Percentiles rank a stretch among this genome's conserved stretches.
These are phyloP conservation scores for Nemania serpens DNA, from an alignment of 2,329 filamentous ascomycete species.

Conservation along the genomic window DNA sequence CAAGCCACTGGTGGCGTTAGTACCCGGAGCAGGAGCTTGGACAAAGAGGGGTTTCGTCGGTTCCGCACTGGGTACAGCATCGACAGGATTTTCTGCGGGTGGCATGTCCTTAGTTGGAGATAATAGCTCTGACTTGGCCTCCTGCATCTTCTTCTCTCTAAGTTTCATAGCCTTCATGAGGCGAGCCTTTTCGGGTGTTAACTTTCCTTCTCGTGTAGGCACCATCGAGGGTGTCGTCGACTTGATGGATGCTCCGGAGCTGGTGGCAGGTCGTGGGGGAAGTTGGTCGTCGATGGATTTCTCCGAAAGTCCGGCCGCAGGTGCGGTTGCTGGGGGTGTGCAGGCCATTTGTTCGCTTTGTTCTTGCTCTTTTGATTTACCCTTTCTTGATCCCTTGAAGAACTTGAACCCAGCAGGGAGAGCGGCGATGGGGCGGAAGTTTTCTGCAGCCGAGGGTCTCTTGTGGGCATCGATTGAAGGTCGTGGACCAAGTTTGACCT, in stretches of 20 bases:
- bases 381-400: constrained; percentile 62
- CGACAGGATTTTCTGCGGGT: constrained; percentile 32
- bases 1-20: constrained; percentile 61
- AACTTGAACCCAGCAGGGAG: constrained; percentile 81
- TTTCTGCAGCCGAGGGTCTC: constrained; percentile 64
- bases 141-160: constrained; percentile 70
- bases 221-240: constrained; percentile 49
- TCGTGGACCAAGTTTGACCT: constrained; percentile 86
- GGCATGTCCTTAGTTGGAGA: constrained; percentile 30
- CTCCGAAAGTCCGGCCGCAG: constrained; percentile 42
- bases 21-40: constrained; percentile 48
- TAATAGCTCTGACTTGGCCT: constrained; percentile 36
- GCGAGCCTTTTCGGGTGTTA: constrained; percentile 87
- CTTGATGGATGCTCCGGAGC: constrained; percentile 52
- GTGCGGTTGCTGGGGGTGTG: constrained; percentile 43
- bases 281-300: constrained; percentile 42
- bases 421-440: constrained; percentile 74
- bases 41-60: constrained; percentile 33
- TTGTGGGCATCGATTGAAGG: constrained; percentile 71
- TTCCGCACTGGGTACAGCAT: constrained; percentile 33
- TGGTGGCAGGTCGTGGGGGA: constrained; percentile 49
- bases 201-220: constrained; percentile 51
- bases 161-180: constrained; percentile 94
- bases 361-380: constrained; percentile 44
- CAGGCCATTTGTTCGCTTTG: constrained; percentile 39